phyloP scores from a whole-genome alignment of 2,329 filamentous ascomycete species.

The Podosphaera leucotricha region DNA sequence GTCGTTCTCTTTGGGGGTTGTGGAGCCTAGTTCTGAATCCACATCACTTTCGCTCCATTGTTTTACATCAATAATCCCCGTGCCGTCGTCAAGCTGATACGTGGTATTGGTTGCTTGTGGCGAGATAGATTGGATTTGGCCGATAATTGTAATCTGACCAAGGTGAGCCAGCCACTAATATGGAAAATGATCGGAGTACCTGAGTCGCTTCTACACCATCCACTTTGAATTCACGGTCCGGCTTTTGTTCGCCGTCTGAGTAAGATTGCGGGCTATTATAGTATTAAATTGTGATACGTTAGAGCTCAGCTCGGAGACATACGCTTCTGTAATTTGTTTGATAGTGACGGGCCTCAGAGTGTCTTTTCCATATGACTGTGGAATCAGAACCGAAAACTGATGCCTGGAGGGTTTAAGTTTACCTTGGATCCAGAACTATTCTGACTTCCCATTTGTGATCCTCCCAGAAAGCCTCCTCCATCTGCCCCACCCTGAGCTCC shows the following conservation, averaged over 20 bases:
- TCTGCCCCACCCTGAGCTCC: slow-evolving; percentile 33
- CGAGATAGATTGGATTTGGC: slow-evolving; percentile 70
- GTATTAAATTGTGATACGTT: not conserved
- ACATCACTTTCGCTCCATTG: slow-evolving; percentile 40
- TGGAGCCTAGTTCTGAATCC: slow-evolving; percentile 20
- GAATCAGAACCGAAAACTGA: not conserved
- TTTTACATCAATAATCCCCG: slow-evolving; percentile 75
- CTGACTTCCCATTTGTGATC: slow-evolving; percentile 36
- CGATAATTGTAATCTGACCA: slow-evolving; percentile 56
- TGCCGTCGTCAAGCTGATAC: slow-evolving; percentile 87
- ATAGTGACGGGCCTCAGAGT: slow-evolving; percentile 84
- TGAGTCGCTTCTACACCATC: slow-evolving; percentile 50
- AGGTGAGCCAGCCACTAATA: slow-evolving; percentile 1
- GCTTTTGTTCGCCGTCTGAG: slow-evolving; percentile 32
- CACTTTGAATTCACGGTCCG: slow-evolving; percentile 36
- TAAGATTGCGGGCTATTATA: slow-evolving; percentile 35
- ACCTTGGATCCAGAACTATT: slow-evolving; percentile 21
- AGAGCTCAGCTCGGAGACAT: slow-evolving; percentile 1
- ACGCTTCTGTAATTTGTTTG: slow-evolving; percentile 71
- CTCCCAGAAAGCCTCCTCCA: slow-evolving; percentile 37
- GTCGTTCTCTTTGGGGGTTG: slow-evolving; percentile 39
- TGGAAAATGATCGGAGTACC: slow-evolving; percentile 14
- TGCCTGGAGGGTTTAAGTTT: too few species aligned
- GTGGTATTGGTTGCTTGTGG: slow-evolving; percentile 79
- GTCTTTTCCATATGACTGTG: slow-evolving; percentile 40